These are phyloP conservation scores for Microascus cirrosus DNA, from an alignment of 2,329 filamentous ascomycete genomes.

Conservation along the genomic window DNA sequence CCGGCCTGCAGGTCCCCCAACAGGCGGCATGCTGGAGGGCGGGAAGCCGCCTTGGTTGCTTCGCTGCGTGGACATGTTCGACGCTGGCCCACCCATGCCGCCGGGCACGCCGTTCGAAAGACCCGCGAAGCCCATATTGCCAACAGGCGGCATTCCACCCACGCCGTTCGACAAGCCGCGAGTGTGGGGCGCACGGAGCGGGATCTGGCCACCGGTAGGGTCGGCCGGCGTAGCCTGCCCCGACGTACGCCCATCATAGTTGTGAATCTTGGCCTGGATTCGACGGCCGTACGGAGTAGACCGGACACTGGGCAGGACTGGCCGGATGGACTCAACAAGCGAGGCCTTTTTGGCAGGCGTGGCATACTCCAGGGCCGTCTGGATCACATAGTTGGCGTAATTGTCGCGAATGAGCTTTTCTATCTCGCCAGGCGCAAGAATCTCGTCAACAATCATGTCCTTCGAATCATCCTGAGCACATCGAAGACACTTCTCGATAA, in stretches of 20 bases:
- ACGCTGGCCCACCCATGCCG: not conserved
- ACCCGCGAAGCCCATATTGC: constrained; percentile 18
- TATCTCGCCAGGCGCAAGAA: constrained; percentile 63
- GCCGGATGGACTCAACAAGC: constrained; percentile 75
- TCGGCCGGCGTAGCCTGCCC: constrained; percentile 43
- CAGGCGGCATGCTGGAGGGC: not conserved
- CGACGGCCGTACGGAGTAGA: constrained; percentile 90
- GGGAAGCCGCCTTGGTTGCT: constrained; percentile 1
- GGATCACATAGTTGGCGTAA: constrained; percentile 95
- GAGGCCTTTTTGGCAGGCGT: constrained; percentile 61
- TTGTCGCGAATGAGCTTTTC: constrained; percentile 84
- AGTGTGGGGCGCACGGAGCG: constrained; percentile 27
- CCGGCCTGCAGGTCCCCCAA: constrained; percentile 1
- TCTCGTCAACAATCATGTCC: constrained; percentile 75
- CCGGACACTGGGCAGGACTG: constrained; percentile 73
- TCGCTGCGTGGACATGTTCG: not conserved
- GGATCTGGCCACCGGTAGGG: constrained; percentile 40
- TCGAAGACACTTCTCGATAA: constrained; percentile 91
- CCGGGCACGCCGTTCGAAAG: constrained; percentile 11
- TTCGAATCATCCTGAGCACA: constrained; percentile 67
- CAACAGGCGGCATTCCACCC: constrained; percentile 19
- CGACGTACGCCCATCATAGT: constrained; percentile 40
- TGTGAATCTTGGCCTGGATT: constrained; percentile 77
- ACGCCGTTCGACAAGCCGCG: constrained; percentile 29
- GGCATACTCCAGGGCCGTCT: constrained; percentile 84